These are phyloP conservation scores for Cladosporium sp. DNA, from an alignment of 2,329 filamentous ascomycete species.

Conservation along the genomic window DNA sequence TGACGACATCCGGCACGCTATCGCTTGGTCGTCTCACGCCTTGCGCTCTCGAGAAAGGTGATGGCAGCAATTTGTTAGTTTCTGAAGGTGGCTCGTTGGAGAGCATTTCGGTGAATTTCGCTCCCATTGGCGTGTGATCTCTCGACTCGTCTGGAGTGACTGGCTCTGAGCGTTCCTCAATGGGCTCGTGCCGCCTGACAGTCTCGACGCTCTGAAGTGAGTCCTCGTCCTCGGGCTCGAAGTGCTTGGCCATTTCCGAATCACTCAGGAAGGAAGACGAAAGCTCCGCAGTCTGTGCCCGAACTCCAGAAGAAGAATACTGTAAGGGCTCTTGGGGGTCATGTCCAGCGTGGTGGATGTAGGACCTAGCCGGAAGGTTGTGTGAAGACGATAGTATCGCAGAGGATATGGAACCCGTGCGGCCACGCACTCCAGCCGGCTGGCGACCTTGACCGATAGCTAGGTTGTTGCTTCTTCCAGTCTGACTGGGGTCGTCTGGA, in stretches of 20 bases:
- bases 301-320: conserved; percentile 36
- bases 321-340: conserved; percentile 34
- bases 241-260: conserved; percentile 21
- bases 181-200: conserved; percentile 23
- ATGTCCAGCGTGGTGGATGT: conserved; percentile 30
- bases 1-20: conserved; percentile 25
- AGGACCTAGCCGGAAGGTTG: conserved; percentile 32
- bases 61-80: neutral
- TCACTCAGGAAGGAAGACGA: conserved; percentile 35
- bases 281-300: conserved; percentile 36
- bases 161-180: conserved; percentile 33
- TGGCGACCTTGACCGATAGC: conserved; percentile 6
- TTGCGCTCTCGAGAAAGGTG: neutral
- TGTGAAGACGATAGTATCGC: conserved; percentile 26
- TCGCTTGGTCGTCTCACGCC: conserved; percentile 1
- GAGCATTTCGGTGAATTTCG: conserved; percentile 11
- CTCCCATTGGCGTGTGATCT: conserved; percentile 6
- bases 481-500: conserved; percentile 6
- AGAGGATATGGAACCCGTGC: conserved; percentile 13
- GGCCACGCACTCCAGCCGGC: conserved; percentile 15
- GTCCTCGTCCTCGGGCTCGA: conserved; percentile 8
- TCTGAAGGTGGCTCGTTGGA: neutral
- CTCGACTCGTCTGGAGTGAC: conserved; percentile 23
- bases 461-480: conserved; percentile 7
- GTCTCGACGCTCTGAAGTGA: conserved; percentile 14